Evolutionary conservation across 2,329 filamentous ascomycete species (phyloP).

Genomic region (Plenodomus lindquistii): DNA sequence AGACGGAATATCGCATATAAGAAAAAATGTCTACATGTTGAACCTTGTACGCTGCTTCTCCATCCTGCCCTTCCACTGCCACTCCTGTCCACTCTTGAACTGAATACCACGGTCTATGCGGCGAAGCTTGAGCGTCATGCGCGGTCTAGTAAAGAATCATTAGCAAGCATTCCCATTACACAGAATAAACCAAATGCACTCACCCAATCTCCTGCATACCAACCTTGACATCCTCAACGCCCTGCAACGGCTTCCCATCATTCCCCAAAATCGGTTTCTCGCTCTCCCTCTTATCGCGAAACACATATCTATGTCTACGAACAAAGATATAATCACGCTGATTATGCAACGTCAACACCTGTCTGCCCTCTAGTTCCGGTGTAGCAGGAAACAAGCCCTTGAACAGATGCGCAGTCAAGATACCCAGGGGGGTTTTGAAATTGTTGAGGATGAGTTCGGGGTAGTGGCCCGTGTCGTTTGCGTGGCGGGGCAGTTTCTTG

Average conservation of each 20-base stretch:
- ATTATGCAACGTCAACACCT: slow-evolving; percentile 91
- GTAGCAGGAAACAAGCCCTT: slow-evolving; percentile 75
- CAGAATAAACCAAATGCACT: neutral
- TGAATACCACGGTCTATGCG: slow-evolving; percentile 89
- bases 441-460: slow-evolving; percentile 91
- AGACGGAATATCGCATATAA: neutral
- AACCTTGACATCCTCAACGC: slow-evolving; percentile 81
- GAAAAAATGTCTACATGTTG: slow-evolving; percentile 65
- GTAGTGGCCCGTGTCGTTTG: slow-evolving; percentile 82
- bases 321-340: slow-evolving; percentile 97
- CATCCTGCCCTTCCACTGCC: slow-evolving; percentile 96
- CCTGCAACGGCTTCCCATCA: slow-evolving; percentile 81
- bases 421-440: slow-evolving; percentile 89
- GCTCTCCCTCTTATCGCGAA: slow-evolving; percentile 81
- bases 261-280: slow-evolving; percentile 84
- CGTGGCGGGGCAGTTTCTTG: slow-evolving; percentile 85
- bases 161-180: slow-evolving; percentile 49
- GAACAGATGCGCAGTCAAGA: slow-evolving; percentile 83
- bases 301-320: slow-evolving; percentile 85
- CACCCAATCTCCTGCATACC: slow-evolving; percentile 85
- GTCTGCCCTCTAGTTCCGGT: slow-evolving; percentile 82
- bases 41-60: slow-evolving; percentile 94
- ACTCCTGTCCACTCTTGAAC: slow-evolving; percentile 76
- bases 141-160: slow-evolving; percentile 26
- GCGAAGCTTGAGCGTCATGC: slow-evolving; percentile 83